These are phyloP conservation scores for Curvularia verruculosa DNA, from an alignment of 2,329 filamentous ascomycete species.

Conservation along the genomic window DNA sequence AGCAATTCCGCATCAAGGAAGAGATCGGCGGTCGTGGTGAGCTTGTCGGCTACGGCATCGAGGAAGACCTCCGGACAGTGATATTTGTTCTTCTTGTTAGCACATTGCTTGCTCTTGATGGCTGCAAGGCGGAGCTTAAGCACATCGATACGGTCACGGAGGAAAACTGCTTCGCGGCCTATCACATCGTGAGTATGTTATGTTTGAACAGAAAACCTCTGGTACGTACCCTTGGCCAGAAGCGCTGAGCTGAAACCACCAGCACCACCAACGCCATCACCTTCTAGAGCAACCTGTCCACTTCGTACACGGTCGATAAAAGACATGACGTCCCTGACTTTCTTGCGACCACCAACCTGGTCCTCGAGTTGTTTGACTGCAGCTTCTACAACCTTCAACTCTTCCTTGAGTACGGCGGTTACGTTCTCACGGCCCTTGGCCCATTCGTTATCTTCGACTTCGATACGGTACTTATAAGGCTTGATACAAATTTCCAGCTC, in stretches of 20 bases:
- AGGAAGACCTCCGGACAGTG: constrained; percentile 96
- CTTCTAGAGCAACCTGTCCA: constrained; percentile 83
- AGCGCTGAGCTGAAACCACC: constrained; percentile 92
- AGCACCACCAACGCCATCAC: constrained; percentile 80
- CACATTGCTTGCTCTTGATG: constrained; percentile 89
- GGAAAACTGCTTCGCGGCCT: constrained; percentile 93
- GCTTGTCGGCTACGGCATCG: constrained; percentile 93
- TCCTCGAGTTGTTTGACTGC: constrained; percentile 79
- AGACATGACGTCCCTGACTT: constrained; percentile 83
- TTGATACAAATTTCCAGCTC: constrained; percentile 99
- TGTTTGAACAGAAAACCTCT: neutral
- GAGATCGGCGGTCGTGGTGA: constrained; percentile 91
- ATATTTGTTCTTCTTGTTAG: constrained; percentile 85
- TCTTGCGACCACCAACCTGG: constrained; percentile 78
- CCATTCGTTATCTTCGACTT: constrained; percentile 93
- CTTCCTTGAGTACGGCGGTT: constrained; percentile 78
- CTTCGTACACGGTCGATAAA: constrained; percentile 91
- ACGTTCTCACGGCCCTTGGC: constrained; percentile 82
- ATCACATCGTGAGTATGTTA: constrained; percentile 17
- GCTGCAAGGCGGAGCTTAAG: constrained; percentile 89
- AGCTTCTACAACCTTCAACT: constrained; percentile 81
- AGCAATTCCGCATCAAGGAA: constrained; percentile 97
- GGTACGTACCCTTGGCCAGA: constrained; percentile 72
- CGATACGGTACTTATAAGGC: constrained; percentile 97
- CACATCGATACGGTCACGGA: constrained; percentile 87